phyloP scores from a whole-genome alignment of 106 monocot genomes.

The Platanthera guangdongensis region DNA sequence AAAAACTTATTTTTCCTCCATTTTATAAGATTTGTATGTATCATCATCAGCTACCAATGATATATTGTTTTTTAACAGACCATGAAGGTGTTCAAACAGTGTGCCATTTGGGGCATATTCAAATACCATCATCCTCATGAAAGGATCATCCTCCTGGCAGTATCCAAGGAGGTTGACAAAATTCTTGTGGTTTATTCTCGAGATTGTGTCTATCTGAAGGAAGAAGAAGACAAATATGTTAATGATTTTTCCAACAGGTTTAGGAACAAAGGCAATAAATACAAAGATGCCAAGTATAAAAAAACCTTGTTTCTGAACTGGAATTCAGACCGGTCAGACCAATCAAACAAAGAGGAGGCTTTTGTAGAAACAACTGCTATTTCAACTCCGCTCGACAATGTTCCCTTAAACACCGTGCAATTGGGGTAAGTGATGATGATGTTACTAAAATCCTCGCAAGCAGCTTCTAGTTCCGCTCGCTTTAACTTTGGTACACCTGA shows the following conservation, averaged over 20 bases:
- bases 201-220: conserved; percentile 65
- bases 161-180: conserved; percentile 94
- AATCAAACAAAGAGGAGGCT: conserved; percentile 46
- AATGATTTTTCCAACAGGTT: conserved; percentile 1
- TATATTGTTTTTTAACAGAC: conserved; percentile 19
- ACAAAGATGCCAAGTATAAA: conserved; percentile 14
- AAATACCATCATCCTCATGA: conserved; percentile 93
- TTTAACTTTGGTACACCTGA: conserved; percentile 86
- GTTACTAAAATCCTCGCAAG: conserved; percentile 99
- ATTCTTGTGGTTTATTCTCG: conserved; percentile 89
- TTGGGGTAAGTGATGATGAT: conserved; percentile 44
- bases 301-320: conserved; percentile 81
- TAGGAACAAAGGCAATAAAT: conserved; percentile 5
- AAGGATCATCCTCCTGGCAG: conserved; percentile 84
- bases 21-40: background rate
- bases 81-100: conserved; percentile 89
- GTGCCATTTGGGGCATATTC: conserved; percentile 88
- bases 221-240: conserved; percentile 2
- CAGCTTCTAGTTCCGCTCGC: conserved; percentile 68
- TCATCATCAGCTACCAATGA: background rate
- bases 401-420: conserved; percentile 83
- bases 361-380: conserved; percentile 70
- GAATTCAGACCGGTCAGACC: conserved; percentile 60
- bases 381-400: conserved; percentile 88
- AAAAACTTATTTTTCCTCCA: background rate